Base-by-base conservation (phyloP, 164 flowering plant species). In the Warburgia ugandensis region DNA sequence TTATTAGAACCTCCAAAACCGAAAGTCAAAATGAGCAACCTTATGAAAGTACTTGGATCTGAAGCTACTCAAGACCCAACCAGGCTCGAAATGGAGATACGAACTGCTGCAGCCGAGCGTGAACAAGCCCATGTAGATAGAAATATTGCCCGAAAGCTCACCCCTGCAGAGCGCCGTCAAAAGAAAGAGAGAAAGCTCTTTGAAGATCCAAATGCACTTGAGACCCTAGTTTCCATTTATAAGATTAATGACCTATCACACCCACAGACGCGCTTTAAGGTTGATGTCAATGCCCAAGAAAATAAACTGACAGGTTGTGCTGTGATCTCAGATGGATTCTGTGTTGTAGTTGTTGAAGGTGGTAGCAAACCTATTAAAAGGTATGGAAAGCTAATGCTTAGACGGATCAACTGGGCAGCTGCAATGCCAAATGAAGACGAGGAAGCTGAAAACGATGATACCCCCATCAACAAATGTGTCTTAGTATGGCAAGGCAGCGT, bases 11-110 rank as follows among this genome's bases (percentile, higher is more conserved):
- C 99, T 9, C 99, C 99, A 22, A 92, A 88, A 59, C 73, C 96
- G 4, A 92, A 88, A 60, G 79, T 92, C 16, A 92, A 88, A 63
- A 86, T 92, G 94, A 92, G 97, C 69, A 92, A 92, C 70, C 75
- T 92, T 37, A 88, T 88, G 97, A 92, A 79, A 68, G 97, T 92
- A 36, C 87, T 92, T 61, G 99, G 95, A 8, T 76, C 97, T 23
- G 95, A 92, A 80, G 99, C 97, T 5, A 92, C 99, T 28, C 99
- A 88, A 64, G 99, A 92, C 64, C 99, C 99, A 20, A 92, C 99
- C 2, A 73, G 64, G 62, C 83, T 92, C 41, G 99, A 92, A 67
- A 92, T 73, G 89, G 94, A 92, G 56, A 82, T 92, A 35, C 70
- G 97, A 22, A 79, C 70, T 60, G 99, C 99, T 48, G 99, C 99